A percentile compares a stretch with the other conserved stretches of the same genome.
Conservation (phyloP, 306 rosid species). For the Herpetospermum pedunculosum region DNA sequence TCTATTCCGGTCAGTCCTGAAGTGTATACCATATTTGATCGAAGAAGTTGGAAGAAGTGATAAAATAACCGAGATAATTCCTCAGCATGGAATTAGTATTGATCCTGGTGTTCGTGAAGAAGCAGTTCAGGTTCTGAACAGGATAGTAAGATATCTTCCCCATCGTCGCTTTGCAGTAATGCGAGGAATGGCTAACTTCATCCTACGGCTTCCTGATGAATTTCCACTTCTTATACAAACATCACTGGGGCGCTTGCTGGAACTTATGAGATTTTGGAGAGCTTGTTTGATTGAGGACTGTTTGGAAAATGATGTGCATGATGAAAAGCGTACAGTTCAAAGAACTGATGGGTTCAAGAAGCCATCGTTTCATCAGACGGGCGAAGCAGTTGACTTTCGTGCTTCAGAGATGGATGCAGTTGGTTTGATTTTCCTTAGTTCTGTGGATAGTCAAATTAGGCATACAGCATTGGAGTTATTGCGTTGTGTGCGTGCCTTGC, state of each 20-base stretch:
- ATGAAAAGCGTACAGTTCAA: conserved; percentile 34
- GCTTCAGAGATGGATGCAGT: conserved; percentile 95
- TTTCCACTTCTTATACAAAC: conserved; percentile 98
- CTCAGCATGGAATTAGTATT: conserved; percentile 99
- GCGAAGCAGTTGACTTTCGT: conserved; percentile 75
- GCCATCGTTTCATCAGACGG: conserved; percentile 61
- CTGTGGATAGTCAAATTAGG: conserved; percentile 92
- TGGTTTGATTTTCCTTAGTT: conserved; percentile 94
- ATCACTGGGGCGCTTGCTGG: conserved; percentile 87
- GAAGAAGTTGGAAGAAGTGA: conserved; percentile 98
- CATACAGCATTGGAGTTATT: conserved; percentile 87
- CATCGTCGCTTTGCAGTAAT: conserved; percentile 97
- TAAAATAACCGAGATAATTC: conserved; percentile 96
- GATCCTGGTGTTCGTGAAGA: conserved; percentile 99
- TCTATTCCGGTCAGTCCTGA: conserved; percentile 89
- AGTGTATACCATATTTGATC: conserved; percentile 91
- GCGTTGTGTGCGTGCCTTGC: conserved; percentile 95
- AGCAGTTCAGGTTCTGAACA: conserved; percentile 90
- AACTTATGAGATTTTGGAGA: conserved; percentile 98
- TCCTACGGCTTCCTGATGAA: conserved; percentile 90
- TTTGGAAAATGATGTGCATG: conserved; percentile 46
- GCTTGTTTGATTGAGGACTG: conserved; percentile 85
- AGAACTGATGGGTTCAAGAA: conserved; percentile 58
- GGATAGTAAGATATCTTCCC: conserved; percentile 83
- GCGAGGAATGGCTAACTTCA: conserved; percentile 95